These are phyloP conservation scores for Neopestalotiopsis clavispora DNA, from an alignment of 2,329 filamentous ascomycete genomes.

Conservation along the genomic window DNA sequence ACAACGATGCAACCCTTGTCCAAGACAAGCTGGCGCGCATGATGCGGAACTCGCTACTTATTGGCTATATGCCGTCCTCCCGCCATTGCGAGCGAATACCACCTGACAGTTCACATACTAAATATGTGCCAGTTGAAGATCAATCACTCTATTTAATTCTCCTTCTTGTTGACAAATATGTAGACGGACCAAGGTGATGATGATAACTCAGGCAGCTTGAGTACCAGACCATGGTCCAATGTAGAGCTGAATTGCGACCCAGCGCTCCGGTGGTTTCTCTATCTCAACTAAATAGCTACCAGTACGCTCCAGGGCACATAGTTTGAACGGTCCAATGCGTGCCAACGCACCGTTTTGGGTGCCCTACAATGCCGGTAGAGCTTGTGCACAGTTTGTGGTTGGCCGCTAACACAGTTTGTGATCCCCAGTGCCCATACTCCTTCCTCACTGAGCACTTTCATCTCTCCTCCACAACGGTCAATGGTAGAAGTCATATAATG, in stretches of 20 bases:
- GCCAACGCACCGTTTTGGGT: background rate
- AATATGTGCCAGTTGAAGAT: background rate
- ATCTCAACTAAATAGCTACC: no score
- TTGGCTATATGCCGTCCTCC: slow-evolving; percentile 7
- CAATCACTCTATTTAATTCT: background rate
- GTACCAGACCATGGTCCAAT: background rate
- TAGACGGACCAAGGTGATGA: background rate
- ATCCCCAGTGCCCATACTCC: background rate
- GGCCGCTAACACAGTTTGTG: background rate
- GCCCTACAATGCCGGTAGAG: background rate
- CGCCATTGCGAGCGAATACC: slow-evolving; percentile 9
- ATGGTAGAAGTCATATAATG: no score
- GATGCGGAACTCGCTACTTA: slow-evolving; percentile 14
- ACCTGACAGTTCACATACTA: slow-evolving; percentile 15
- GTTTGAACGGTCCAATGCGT: slow-evolving; percentile 1
- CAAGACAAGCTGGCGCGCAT: slow-evolving; percentile 15
- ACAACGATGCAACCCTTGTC: slow-evolving; percentile 9
- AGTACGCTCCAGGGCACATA: background rate
- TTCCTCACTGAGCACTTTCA: background rate
- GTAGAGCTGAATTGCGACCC: background rate
- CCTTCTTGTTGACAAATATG: background rate
- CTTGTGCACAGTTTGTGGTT: background rate
- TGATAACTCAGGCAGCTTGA: background rate
- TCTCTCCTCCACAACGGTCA: background rate
- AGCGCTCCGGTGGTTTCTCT: background rate